Conservation (phyloP, 805 yeast genomes). For the Candida pini region DNA sequence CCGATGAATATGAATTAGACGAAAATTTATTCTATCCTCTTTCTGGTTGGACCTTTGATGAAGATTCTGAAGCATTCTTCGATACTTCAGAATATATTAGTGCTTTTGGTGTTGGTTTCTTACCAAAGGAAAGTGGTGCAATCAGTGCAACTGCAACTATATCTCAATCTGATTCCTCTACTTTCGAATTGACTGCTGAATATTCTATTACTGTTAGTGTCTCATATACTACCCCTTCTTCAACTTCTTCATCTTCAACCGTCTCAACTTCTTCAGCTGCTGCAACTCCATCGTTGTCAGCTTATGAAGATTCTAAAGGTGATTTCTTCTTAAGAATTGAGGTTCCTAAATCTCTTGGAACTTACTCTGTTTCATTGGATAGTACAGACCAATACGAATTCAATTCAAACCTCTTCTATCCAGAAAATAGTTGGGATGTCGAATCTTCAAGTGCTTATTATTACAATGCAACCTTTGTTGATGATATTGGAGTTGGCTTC, state of each 20-base stretch:
- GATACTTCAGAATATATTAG: no score
- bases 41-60: no score
- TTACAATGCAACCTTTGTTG: not conserved
- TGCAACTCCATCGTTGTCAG: not conserved
- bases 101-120: no score
- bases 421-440: not conserved
- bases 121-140: no score
- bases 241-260: not conserved
- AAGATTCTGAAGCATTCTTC: no score
- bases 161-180: no score
- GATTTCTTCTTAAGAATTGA: not conserved
- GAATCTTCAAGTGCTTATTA: not conserved
- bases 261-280: not conserved
- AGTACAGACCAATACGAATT: not conserved
- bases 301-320: not conserved
- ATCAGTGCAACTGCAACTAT: no score
- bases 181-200: no score
- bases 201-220: conserved; percentile 7
- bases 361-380: not conserved
- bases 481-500: not conserved
- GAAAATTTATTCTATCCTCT: not conserved
- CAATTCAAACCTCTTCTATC: not conserved
- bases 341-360: not conserved
- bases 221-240: conserved; percentile 1
- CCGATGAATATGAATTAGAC: not conserved